Evolutionary conservation across 768 basidiomycete genomes (phyloP).

Genomic region (Termitomyces sp.): DNA sequence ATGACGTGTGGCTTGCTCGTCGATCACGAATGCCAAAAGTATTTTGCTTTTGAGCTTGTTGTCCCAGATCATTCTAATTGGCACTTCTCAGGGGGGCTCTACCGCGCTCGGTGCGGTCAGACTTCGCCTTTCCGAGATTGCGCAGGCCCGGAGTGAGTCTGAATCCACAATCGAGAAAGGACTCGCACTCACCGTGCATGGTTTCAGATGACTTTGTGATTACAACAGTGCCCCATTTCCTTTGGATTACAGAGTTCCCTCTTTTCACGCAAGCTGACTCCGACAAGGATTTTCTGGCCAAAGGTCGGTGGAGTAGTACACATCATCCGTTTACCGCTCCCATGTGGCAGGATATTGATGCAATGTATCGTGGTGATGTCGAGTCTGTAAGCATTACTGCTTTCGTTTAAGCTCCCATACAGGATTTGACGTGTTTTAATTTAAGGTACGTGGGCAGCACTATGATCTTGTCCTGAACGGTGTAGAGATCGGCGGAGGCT

Average conservation of each 20-base stretch:
- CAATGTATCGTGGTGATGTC: constrained; percentile 66
- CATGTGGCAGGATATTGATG: constrained; percentile 82
- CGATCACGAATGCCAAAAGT: constrained; percentile 52
- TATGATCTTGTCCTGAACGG: constrained; percentile 96
- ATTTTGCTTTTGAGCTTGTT: constrained; percentile 15
- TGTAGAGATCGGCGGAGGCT: constrained; percentile 90
- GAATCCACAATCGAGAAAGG: constrained; percentile 1
- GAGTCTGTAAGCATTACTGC: constrained; percentile 37
- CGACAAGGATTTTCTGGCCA: constrained; percentile 83
- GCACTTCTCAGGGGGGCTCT: constrained; percentile 67
- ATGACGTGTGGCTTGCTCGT: constrained; percentile 53
- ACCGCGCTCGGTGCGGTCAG: constrained; percentile 74
- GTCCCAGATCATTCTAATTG: constrained; percentile 16
- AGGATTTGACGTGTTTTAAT: neutral
- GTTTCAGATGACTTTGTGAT: constrained; percentile 51
- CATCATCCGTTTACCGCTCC: constrained; percentile 98
- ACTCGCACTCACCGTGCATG: constrained; percentile 7
- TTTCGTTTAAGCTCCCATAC: neutral
- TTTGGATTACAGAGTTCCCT: constrained; percentile 96
- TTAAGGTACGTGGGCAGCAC: constrained; percentile 87
- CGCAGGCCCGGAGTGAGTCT: constrained; percentile 55
- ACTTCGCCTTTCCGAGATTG: constrained; percentile 59
- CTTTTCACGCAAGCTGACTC: constrained; percentile 81
- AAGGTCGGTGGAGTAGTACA: constrained; percentile 86
- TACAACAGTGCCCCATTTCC: constrained; percentile 65